These are phyloP conservation scores for Haematococcus lacustris DNA, from an alignment of 139 green algal species.

Conservation along the genomic window DNA sequence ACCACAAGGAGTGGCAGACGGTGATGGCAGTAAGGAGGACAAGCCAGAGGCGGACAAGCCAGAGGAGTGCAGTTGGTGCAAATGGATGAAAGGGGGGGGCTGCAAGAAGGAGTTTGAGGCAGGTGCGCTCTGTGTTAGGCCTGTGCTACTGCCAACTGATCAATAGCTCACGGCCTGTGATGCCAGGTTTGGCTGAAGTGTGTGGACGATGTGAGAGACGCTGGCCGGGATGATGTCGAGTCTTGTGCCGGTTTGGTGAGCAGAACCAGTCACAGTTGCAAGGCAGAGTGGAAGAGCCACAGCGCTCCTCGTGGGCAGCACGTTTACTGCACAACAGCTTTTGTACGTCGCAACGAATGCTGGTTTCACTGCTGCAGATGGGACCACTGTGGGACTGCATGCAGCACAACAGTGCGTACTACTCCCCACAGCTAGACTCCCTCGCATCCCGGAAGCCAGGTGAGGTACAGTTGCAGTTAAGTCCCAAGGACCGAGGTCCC, in stretches of 20 bases:
- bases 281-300: not conserved
- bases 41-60: not conserved
- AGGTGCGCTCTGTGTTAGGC: not conserved
- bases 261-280: not conserved
- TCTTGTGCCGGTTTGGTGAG: constrained; percentile 11
- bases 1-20: too few relatives aligned
- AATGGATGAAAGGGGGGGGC: not conserved
- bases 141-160: not conserved
- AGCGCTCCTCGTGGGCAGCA: not conserved
- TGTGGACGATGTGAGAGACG: constrained; percentile 14
- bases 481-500: not conserved
- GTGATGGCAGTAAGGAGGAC: too few relatives aligned
- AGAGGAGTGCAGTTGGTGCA: not conserved
- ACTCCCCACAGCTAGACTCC: not conserved
- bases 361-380: not conserved
- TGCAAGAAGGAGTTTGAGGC: not conserved
- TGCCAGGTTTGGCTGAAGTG: constrained; percentile 11
- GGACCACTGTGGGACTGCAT: not conserved
- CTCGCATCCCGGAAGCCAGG: not conserved
- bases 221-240: constrained; percentile 13
- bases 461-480: not conserved
- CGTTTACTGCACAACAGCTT: too few relatives aligned
- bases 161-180: not conserved
- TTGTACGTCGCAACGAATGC: not conserved
- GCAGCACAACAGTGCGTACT: not conserved